Percentiles rank a stretch among this genome's conserved stretches.
These are phyloP conservation scores for Blastobotrys aristatus DNA, from an alignment of 1,139 yeast genomes.

Conservation along the genomic window DNA sequence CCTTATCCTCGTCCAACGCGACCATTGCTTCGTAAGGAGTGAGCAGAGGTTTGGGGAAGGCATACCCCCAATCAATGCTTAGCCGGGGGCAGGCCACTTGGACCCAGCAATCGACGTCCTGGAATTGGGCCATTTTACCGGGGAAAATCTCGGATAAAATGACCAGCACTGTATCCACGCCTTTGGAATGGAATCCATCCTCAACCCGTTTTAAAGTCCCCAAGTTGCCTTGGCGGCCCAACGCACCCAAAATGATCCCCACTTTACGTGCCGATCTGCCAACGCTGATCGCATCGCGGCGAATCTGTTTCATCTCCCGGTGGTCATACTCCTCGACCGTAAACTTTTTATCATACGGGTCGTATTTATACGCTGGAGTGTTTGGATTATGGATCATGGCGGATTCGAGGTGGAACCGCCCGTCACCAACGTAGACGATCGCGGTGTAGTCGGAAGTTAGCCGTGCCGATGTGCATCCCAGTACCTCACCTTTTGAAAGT, in stretches of 20 bases:
- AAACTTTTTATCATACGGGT: slow-evolving; percentile 88
- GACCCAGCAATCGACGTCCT: slow-evolving; percentile 89
- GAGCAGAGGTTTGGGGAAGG: slow-evolving; percentile 82
- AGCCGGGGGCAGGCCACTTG: slow-evolving; percentile 97
- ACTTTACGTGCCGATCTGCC: slow-evolving; percentile 59
- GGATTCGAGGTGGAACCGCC: slow-evolving; percentile 90
- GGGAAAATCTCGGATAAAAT: slow-evolving; percentile 92
- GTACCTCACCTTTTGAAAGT: slow-evolving; percentile 88
- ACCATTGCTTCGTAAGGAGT: slow-evolving; percentile 98
- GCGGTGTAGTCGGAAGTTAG: slow-evolving; percentile 58
- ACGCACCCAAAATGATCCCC: slow-evolving; percentile 88
- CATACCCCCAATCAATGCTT: slow-evolving; percentile 98
- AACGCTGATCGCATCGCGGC: slow-evolving; percentile 66
- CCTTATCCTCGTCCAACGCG: slow-evolving; percentile 64
- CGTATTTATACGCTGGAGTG: slow-evolving; percentile 87
- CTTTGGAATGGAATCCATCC: slow-evolving; percentile 45
- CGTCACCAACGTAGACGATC: slow-evolving; percentile 92
- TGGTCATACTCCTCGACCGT: slow-evolving; percentile 88
- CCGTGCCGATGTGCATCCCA: slow-evolving; percentile 92
- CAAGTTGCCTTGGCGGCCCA: slow-evolving; percentile 94
- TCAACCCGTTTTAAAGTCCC: slow-evolving; percentile 67
- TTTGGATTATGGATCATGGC: slow-evolving; percentile 97
- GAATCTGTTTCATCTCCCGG: slow-evolving; percentile 65
- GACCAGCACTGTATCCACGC: slow-evolving; percentile 71
- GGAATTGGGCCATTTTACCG: slow-evolving; percentile 86